phyloP scores from a whole-genome alignment of 441 rosid species.

The Adansonia gregorii region DNA sequence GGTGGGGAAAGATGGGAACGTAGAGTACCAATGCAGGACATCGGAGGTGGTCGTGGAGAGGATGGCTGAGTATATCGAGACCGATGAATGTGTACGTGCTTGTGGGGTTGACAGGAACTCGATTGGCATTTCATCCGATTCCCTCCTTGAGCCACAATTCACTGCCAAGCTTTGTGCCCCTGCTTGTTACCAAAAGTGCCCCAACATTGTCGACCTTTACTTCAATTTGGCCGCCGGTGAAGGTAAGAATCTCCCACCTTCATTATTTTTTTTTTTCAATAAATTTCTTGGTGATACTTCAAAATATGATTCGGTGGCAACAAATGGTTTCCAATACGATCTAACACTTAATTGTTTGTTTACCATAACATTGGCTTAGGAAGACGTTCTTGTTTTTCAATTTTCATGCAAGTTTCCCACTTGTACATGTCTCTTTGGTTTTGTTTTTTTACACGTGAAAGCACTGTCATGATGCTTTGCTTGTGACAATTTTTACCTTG shows the following conservation, averaged over 20 bases:
- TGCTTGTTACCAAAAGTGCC: slow-evolving; percentile 69
- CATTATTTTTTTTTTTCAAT: not conserved
- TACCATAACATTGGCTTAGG: no score
- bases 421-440: no score
- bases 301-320: no score
- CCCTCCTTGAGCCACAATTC: slow-evolving; percentile 77
- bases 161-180: slow-evolving; percentile 84
- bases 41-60: slow-evolving; percentile 80
- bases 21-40: slow-evolving; percentile 78
- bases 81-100: slow-evolving; percentile 67
- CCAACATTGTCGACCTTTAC: slow-evolving; percentile 92
- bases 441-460: not conserved
- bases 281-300: not conserved
- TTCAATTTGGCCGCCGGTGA: slow-evolving; percentile 93
- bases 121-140: slow-evolving; percentile 89
- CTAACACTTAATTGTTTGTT: no score
- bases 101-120: slow-evolving; percentile 85
- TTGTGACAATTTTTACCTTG: slow-evolving; percentile 22
- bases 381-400: not conserved
- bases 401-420: no score
- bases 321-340: no score
- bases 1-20: slow-evolving; percentile 32
- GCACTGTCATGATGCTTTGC: slow-evolving; percentile 7
- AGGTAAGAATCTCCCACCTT: slow-evolving; percentile 46
- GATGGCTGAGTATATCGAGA: slow-evolving; percentile 74